phyloP scores from a whole-genome alignment of 2,329 filamentous ascomycete genomes.

The Fusarium begoniae region DNA sequence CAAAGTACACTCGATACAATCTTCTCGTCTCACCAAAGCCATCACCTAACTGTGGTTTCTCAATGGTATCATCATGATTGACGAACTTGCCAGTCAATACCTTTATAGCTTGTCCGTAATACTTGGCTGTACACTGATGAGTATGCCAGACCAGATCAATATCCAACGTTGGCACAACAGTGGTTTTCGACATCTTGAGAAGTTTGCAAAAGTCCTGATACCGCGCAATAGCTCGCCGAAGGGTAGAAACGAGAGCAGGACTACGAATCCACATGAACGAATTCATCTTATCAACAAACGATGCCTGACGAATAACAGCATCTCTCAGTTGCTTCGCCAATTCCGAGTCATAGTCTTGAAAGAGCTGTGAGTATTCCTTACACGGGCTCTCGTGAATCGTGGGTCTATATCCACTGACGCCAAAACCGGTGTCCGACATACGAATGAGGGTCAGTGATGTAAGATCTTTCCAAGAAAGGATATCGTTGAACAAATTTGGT shows the following conservation, averaged over 20 bases:
- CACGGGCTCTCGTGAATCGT: rapidly evolving
- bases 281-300: conserved; percentile 54
- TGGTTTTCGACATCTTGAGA: conserved; percentile 36
- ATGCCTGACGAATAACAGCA: conserved; percentile 49
- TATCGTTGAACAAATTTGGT: background rate
- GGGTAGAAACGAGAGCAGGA: conserved; percentile 26
- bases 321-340: conserved; percentile 34
- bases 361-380: background rate
- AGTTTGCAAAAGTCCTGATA: conserved; percentile 52
- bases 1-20: conserved; percentile 46
- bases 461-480: background rate
- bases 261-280: conserved; percentile 51
- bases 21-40: conserved; percentile 43
- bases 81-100: conserved; percentile 40
- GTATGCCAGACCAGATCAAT: conserved; percentile 57
- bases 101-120: conserved; percentile 40
- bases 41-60: conserved; percentile 33
- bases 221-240: conserved; percentile 45
- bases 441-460: rapidly evolving
- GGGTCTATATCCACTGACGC: rapidly evolving
- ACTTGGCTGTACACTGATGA: conserved; percentile 48
- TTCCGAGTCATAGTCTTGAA: background rate
- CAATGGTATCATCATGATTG: conserved; percentile 53
- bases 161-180: conserved; percentile 53
- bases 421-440: background rate